These are phyloP conservation scores for Globisporangium uncinulatum DNA, from an alignment of 352 stramenopile species.

Conservation along the genomic window DNA sequence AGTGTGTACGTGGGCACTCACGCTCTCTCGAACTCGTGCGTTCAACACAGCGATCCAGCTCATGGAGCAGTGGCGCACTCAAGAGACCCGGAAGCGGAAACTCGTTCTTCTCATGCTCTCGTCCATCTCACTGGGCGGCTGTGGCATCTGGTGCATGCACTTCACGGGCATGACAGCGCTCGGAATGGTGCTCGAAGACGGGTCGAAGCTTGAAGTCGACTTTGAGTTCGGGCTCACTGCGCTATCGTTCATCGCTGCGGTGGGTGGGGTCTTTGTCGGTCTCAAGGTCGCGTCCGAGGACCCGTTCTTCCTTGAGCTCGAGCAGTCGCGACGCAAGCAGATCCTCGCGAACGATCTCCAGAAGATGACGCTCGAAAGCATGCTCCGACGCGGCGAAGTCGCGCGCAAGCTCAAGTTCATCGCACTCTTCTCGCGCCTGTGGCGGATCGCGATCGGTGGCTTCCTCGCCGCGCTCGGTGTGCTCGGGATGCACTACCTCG, in stretches of 20 bases:
- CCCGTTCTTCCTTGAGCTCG: conserved; percentile 58
- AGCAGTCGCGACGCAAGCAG: conserved; percentile 32
- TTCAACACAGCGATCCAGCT: no score
- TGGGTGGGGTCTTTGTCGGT: conserved; percentile 50
- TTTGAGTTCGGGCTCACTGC: conserved; percentile 55
- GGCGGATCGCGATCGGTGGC: conserved; percentile 38
- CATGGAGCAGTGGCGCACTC: no score
- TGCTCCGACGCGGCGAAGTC: conserved; percentile 45
- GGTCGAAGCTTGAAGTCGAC: conserved; percentile 27
- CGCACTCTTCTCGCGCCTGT: conserved; percentile 54
- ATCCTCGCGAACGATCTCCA: conserved; percentile 27
- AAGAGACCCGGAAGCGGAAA: no score
- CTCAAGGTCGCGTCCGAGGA: conserved; percentile 51
- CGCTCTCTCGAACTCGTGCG: no score
- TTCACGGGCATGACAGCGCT: conserved; percentile 67
- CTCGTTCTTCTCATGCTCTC: no score
- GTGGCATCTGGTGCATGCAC: conserved; percentile 71
- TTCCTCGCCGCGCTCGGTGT: conserved; percentile 53
- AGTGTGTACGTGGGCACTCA: no score
- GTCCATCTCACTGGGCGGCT: conserved; percentile 32
- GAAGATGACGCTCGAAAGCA: conserved; percentile 31
- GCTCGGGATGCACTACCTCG: conserved; percentile 72
- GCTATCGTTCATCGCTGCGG: conserved; percentile 43
- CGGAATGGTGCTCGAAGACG: conserved; percentile 26
- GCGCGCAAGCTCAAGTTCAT: conserved; percentile 44